Percentiles rank a stretch among this genome's conserved stretches.
These are phyloP conservation scores for Candida peoriensis DNA, from an alignment of 805 yeast genomes.

Conservation along the genomic window DNA sequence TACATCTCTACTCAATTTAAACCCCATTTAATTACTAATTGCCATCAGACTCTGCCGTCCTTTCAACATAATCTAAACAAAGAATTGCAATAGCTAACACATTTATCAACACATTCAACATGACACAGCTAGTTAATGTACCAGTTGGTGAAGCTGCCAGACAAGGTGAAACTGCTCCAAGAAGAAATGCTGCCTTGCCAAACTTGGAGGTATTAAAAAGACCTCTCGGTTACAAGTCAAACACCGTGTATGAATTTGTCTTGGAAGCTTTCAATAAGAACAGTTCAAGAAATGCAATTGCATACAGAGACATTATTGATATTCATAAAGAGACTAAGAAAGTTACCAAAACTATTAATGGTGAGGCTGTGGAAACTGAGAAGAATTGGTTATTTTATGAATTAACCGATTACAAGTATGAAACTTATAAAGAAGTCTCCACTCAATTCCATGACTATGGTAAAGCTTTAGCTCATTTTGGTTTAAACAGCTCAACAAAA, in stretches of 20 bases:
- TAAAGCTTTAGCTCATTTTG: constrained; percentile 70
- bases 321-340: constrained; percentile 71
- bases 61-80: too few relatives aligned
- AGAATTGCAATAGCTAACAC: too few relatives aligned
- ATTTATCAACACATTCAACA: too few relatives aligned
- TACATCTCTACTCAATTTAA: too few relatives aligned
- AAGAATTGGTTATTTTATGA: constrained; percentile 90
- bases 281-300: constrained; percentile 55
- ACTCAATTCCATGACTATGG: constrained; percentile 51
- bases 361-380: constrained; percentile 63
- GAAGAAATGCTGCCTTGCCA: constrained; percentile 54
- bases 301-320: constrained; percentile 72
- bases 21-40: too few relatives aligned
- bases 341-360: constrained; percentile 73
- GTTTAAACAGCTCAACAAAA: constrained; percentile 61
- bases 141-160: constrained; percentile 62
- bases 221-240: constrained; percentile 61
- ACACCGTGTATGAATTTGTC: constrained; percentile 66
- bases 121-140: constrained; percentile 42
- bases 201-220: constrained; percentile 41
- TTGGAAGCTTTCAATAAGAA: constrained; percentile 55
- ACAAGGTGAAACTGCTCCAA: constrained; percentile 78
- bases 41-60: too few relatives aligned
- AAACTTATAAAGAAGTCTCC: constrained; percentile 55
- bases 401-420: constrained; percentile 63